These are phyloP conservation scores for Zymoseptoria tritici DNA, from an alignment of 2,329 filamentous ascomycete genomes.

Conservation along the genomic window DNA sequence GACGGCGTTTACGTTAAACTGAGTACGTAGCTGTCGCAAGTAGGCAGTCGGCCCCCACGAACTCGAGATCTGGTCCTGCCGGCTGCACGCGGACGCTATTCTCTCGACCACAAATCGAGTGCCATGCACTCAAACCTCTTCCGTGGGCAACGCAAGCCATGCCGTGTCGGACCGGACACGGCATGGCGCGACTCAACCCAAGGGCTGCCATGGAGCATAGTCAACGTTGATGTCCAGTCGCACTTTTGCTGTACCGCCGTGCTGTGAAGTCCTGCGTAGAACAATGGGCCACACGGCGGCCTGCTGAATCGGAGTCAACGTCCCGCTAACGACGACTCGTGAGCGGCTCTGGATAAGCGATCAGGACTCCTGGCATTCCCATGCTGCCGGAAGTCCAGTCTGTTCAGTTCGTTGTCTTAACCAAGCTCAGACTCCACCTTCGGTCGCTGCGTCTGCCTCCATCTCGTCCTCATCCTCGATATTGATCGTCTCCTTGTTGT, in stretches of 20 bases:
- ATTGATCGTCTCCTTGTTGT: conserved; percentile 20
- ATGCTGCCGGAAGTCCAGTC: neutral
- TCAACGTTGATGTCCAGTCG: neutral
- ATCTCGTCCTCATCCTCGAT: conserved; percentile 20
- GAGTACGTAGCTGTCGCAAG: too few species aligned
- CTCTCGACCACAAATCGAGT: too few species aligned
- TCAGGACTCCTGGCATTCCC: neutral
- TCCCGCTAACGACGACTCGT: neutral
- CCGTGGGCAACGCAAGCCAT: too few species aligned
- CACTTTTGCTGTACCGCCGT: neutral
- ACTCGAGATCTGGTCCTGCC: too few species aligned
- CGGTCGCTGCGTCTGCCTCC: neutral
- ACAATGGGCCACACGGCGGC: neutral
- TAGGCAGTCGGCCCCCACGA: too few species aligned
- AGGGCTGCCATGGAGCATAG: neutral
- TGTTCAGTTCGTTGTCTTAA: neutral
- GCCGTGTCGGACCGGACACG: neutral
- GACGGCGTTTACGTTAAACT: neutral
- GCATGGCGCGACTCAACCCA: neutral
- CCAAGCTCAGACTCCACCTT: neutral
- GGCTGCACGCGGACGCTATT: neutral
- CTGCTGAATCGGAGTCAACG: neutral
- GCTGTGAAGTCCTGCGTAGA: neutral
- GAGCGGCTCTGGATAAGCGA: neutral
- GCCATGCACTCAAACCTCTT: too few species aligned